A percentile compares a stretch with the other conserved stretches of the same genome.
phyloP scores from a whole-genome alignment of 2,329 filamentous ascomycete genomes.

The Exophiala mesophila region DNA sequence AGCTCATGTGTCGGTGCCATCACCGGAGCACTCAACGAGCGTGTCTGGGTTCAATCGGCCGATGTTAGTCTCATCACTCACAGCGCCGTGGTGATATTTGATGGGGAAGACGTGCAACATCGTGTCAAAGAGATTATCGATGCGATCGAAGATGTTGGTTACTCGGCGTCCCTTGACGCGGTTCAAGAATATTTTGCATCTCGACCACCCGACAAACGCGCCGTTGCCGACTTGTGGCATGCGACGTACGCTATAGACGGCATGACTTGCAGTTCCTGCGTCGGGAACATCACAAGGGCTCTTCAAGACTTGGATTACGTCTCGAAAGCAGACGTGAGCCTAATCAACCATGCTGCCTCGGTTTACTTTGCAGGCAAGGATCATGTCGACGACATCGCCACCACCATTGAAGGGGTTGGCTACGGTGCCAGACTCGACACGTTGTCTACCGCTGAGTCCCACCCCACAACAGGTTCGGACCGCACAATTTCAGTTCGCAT shows the following conservation, averaged over 20 bases:
- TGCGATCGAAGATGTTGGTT: constrained; percentile 45
- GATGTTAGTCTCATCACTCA: constrained; percentile 62
- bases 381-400: constrained; percentile 17
- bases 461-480: neutral
- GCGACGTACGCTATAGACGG: constrained; percentile 46
- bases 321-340: constrained; percentile 30
- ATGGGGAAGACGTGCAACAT: constrained; percentile 43
- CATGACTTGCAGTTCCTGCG: constrained; percentile 68
- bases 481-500: constrained; percentile 60
- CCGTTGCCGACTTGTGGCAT: constrained; percentile 4
- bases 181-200: constrained; percentile 15
- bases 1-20: constrained; percentile 63
- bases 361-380: constrained; percentile 13
- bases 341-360: constrained; percentile 55
- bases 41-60: constrained; percentile 54
- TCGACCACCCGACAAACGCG: constrained; percentile 6
- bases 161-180: constrained; percentile 39
- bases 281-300: constrained; percentile 50
- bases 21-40: constrained; percentile 53
- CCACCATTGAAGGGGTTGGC: constrained; percentile 26
- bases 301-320: constrained; percentile 2
- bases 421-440: neutral
- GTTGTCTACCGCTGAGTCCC: constrained; percentile 1
- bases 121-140: constrained; percentile 45
- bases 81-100: constrained; percentile 54